These are phyloP conservation scores for Leishmania lainsoni DNA, from an alignment of 208 protist genomes.

Conservation along the genomic window DNA sequence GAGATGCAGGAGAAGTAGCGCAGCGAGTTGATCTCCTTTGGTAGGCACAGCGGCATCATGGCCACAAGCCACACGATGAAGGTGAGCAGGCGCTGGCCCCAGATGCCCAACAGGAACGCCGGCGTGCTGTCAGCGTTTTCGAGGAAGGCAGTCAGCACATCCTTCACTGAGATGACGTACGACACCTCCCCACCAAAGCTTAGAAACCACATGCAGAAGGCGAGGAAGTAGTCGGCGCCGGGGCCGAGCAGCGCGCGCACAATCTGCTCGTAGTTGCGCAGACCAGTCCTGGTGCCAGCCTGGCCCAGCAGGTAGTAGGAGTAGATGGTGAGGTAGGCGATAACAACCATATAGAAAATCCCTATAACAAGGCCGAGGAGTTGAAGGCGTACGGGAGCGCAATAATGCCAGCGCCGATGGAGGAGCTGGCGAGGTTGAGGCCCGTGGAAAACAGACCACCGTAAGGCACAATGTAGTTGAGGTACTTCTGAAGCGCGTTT, in stretches of 20 bases:
- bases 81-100: constrained; percentile 54
- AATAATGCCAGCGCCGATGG: constrained; percentile 65
- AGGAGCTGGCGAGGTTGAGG: constrained; percentile 53
- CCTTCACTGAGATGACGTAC: constrained; percentile 72
- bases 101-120: constrained; percentile 27
- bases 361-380: constrained; percentile 49
- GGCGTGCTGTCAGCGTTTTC: constrained; percentile 37
- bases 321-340: constrained; percentile 53
- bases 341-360: constrained; percentile 35
- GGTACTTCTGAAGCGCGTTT: constrained; percentile 34
- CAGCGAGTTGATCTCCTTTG: constrained; percentile 84
- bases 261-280: constrained; percentile 52
- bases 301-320: constrained; percentile 58
- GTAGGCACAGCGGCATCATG: constrained; percentile 80
- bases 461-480: constrained; percentile 54
- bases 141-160: constrained; percentile 56
- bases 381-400: constrained; percentile 57
- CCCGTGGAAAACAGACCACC: constrained; percentile 50
- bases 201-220: constrained; percentile 53
- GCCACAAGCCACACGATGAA: constrained; percentile 59
- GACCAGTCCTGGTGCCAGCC: constrained; percentile 35
- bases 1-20: constrained; percentile 65
- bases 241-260: constrained; percentile 47
- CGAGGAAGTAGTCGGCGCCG: constrained; percentile 60
- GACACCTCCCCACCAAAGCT: constrained; percentile 64